Conservation (phyloP, 139 green algal species). For the Picochlorum sp. region DNA sequence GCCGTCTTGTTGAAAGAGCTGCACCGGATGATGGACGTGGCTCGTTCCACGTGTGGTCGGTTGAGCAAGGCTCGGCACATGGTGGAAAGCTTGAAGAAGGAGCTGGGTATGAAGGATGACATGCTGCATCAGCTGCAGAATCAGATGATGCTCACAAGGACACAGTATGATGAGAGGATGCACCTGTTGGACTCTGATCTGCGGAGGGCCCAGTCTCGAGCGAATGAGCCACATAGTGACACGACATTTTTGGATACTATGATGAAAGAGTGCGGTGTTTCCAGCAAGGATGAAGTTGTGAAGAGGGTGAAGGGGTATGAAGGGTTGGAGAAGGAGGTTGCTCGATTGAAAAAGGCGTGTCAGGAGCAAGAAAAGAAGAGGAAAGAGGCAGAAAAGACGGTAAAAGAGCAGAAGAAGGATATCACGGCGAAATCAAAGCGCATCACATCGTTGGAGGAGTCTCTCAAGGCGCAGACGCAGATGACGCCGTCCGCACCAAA, state of each 20-base stretch:
- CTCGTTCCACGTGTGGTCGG: neutral
- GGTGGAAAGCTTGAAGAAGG: neutral
- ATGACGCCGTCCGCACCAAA: neutral
- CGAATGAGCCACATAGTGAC: neutral
- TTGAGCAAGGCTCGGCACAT: neutral
- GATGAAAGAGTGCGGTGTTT: neutral
- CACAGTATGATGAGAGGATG: neutral
- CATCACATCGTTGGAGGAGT: neutral
- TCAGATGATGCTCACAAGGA: neutral
- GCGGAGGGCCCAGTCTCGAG: neutral
- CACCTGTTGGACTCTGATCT: neutral
- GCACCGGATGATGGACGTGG: neutral
- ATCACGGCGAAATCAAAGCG: neutral
- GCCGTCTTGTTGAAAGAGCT: neutral
- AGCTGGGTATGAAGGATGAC: neutral
- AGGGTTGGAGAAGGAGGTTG: neutral
- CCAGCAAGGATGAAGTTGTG: neutral
- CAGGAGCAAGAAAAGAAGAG: neutral
- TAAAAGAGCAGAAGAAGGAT: neutral
- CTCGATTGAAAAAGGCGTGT: neutral
- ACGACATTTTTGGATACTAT: slow-evolving; percentile 1
- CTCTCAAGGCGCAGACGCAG: neutral
- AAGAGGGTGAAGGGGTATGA: neutral
- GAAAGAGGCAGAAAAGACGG: neutral
- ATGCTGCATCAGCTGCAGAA: neutral